Evolutionary conservation across 2,329 filamentous ascomycete species (phyloP).

Genomic region (Penicillium paneum): DNA sequence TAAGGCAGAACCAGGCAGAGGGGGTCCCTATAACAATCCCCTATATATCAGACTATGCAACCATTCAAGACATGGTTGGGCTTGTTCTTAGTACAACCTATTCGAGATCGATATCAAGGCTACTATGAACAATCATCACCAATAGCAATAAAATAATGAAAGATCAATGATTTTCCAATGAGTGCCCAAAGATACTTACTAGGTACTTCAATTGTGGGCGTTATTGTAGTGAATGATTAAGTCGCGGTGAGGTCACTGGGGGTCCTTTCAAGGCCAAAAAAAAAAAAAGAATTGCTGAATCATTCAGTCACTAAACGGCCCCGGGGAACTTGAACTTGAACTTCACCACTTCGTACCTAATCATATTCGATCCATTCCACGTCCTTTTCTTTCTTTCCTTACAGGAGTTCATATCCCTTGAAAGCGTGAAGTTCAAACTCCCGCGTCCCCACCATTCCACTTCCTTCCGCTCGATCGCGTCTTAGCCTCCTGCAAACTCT

Average conservation of each 20-base stretch:
- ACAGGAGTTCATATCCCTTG: constrained; percentile 10
- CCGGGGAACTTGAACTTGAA: constrained; percentile 1
- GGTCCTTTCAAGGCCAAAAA: not conserved
- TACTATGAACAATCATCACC: not conserved
- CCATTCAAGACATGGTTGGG: not conserved
- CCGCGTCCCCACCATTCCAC: constrained; percentile 13
- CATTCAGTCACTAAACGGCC: not conserved
- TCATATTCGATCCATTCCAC: not conserved
- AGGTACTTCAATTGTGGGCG: not conserved
- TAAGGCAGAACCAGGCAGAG: too few species aligned
- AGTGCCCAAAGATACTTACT: not conserved
- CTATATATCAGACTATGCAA: too few species aligned
- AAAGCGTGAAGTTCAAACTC: constrained; percentile 8
- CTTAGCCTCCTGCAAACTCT: constrained; percentile 14
- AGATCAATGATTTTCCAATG: not conserved
- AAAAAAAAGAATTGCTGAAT: not conserved
- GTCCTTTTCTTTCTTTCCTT: not conserved
- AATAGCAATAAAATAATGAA: not conserved
- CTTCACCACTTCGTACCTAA: not conserved
- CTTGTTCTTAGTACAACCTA: not conserved
- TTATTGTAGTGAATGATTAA: not conserved
- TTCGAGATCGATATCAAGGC: not conserved
- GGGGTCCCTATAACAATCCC: too few species aligned
- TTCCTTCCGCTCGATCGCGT: constrained; percentile 13
- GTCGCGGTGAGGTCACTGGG: constrained; percentile 3